Evolutionary conservation across 768 basidiomycete genomes (phyloP), one percentile per base, ranked within the genome.

Genomic region (Amanita rimosa): DNA sequence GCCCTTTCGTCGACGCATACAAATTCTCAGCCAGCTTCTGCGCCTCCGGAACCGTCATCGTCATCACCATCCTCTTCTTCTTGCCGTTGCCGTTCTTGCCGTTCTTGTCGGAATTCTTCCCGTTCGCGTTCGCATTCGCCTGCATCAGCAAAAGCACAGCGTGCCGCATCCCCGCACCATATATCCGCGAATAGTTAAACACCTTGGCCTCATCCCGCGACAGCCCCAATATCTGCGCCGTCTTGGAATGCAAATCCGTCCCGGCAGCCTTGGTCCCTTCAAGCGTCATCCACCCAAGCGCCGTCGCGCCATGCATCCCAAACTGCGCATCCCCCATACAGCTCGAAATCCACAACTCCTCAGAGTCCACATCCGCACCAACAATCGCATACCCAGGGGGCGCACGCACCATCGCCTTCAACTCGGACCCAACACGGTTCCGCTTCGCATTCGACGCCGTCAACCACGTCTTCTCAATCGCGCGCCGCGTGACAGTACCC

Each of bases 261-360:
- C 93, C 93, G 0, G 86, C 84, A 0, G 83, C 75, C 65, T 98
- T 98, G 13, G 94, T 95, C 1, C 96, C 94, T 63, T 98, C 96
- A 24, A 99, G 75, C 13, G 94, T 97, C 95, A 99, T 98, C 95
- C 95, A 98, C 3, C 96, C 95, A 37, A 99, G 81, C 1, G 95
- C 93, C 2, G 93, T 94, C 9, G 93, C 91, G 9, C 95, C 95
- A 56, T 99, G 94, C 50, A 95, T 62, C 7, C 95, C 96, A 62
- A 99, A 96, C 64, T 99, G 95, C 0, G 93, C 89, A 59, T 98
- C 96, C 0, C 95, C 95, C 90, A 98, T 95, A 52, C 91, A 90
- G 58, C 89, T 93, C 16, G 94, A 95, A 54, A 98, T 98, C 96
- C 96, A 98, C 19, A 99, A 71, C 64, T 99, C 96, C 67, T 98